Evolutionary conservation across 768 basidiomycete genomes (phyloP).

Genomic region (Lyophyllum decastes): DNA sequence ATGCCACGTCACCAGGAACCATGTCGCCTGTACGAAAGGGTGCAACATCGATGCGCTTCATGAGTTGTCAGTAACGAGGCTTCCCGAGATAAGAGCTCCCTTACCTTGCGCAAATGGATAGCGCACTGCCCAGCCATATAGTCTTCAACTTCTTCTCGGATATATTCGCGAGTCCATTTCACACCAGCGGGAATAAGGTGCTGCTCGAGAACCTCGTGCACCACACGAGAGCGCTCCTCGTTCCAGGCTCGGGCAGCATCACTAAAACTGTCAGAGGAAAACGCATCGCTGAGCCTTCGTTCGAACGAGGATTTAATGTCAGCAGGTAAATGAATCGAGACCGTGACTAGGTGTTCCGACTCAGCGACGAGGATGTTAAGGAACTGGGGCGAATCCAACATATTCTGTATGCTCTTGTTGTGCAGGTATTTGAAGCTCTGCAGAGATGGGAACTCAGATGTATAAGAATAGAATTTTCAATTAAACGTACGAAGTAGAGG

Average conservation of each 20-base stretch:
- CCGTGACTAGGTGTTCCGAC: slow-evolving; percentile 80
- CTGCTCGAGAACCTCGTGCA: slow-evolving; percentile 77
- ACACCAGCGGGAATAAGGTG: slow-evolving; percentile 81
- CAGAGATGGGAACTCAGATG: slow-evolving; percentile 4
- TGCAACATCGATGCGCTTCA: slow-evolving; percentile 80
- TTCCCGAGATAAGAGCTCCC: slow-evolving; percentile 8
- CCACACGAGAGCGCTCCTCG: slow-evolving; percentile 73
- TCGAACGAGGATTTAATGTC: slow-evolving; percentile 69
- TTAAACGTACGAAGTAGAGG: slow-evolving; percentile 60
- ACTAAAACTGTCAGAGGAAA: slow-evolving; percentile 81
- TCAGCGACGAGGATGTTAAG: slow-evolving; percentile 91
- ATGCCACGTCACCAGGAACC: slow-evolving; percentile 68
- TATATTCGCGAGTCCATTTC: slow-evolving; percentile 89
- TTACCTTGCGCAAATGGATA: slow-evolving; percentile 67
- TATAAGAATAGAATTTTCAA: background rate
- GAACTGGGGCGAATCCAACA: slow-evolving; percentile 78
- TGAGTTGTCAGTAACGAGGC: slow-evolving; percentile 15
- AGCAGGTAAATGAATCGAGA: slow-evolving; percentile 67
- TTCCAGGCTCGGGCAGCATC: slow-evolving; percentile 93
- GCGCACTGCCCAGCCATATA: slow-evolving; percentile 69
- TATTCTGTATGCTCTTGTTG: slow-evolving; percentile 71
- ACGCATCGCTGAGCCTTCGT: slow-evolving; percentile 75
- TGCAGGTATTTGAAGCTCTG: slow-evolving; percentile 95
- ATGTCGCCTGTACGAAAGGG: slow-evolving; percentile 67
- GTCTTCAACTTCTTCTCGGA: slow-evolving; percentile 91